phyloP scores from a whole-genome alignment of 1,284 basidiomycete genomes.

The Sanghuangporus weigelae region DNA sequence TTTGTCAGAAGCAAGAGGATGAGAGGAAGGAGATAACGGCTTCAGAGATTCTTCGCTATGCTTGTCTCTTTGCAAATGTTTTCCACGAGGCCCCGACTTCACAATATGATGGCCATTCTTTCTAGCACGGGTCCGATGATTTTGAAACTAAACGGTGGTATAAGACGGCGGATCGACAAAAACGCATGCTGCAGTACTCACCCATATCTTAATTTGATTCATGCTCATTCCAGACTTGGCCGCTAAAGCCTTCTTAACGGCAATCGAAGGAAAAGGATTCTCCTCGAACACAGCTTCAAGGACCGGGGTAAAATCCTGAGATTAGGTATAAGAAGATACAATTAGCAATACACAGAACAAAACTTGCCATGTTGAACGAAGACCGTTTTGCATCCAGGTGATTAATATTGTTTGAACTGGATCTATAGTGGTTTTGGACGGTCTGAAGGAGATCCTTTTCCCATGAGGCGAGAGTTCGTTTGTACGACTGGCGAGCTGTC shows the following conservation, averaged over 20 bases:
- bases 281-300: constrained; percentile 4
- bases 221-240: constrained; percentile 8
- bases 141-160: constrained; percentile 8
- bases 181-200: not conserved
- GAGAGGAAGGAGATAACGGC: no score
- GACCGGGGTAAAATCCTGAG: constrained; percentile 4
- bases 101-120: not conserved
- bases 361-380: not conserved
- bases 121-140: constrained; percentile 5
- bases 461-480: not conserved
- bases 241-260: constrained; percentile 1
- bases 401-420: not conserved
- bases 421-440: not conserved
- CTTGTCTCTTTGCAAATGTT: no score
- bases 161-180: not conserved
- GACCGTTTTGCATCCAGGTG: not conserved
- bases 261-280: constrained; percentile 3
- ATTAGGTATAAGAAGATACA: no score
- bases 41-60: no score
- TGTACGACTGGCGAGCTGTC: not conserved
- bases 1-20: no score
- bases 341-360: not conserved
- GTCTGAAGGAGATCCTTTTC: not conserved
- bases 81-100: not conserved
- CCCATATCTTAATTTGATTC: constrained; percentile 12